Conservation (phyloP, 495 filamentous ascomycete species). For the Penicillium lividum region DNA sequence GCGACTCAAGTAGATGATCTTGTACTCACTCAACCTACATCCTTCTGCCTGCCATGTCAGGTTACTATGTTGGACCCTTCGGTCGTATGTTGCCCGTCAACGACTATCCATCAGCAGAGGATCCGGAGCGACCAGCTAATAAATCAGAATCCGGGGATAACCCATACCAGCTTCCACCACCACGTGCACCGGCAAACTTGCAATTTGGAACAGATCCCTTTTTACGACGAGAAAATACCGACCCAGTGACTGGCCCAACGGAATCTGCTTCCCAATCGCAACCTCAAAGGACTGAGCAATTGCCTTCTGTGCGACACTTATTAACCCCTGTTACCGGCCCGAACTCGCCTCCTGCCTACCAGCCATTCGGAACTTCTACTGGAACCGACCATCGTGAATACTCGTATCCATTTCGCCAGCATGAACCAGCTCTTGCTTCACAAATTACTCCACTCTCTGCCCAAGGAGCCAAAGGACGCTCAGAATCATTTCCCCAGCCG, state of each 20-base stretch:
- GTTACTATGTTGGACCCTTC: conserved; percentile 49
- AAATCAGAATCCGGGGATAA: conserved; percentile 37
- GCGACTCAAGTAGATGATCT: not conserved
- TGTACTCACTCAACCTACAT: not conserved
- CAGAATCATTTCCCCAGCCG: conserved; percentile 25
- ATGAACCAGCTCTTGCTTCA: conserved; percentile 22
- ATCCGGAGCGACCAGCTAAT: conserved; percentile 37
- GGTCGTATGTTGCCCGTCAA: conserved; percentile 49
- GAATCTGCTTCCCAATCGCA: conserved; percentile 20
- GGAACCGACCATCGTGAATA: conserved; percentile 21
- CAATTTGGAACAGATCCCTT: conserved; percentile 48
- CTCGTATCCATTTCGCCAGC: conserved; percentile 25
- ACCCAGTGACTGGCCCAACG: conserved; percentile 23
- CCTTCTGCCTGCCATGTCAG: conserved; percentile 36
- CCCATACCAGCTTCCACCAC: conserved; percentile 54
- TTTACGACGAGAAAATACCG: conserved; percentile 31
- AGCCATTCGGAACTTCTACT: conserved; percentile 25
- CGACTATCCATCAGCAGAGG: conserved; percentile 31
- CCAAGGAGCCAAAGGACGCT: conserved; percentile 24
- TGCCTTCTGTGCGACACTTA: conserved; percentile 52
- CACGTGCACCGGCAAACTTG: conserved; percentile 40
- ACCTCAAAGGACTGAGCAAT: conserved; percentile 27
- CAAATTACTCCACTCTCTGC: conserved; percentile 15
- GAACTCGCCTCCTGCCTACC: conserved; percentile 35
- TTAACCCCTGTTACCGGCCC: conserved; percentile 41